Conservation (phyloP, 164 flowering plant species). For the grape (Vitis vinifera) region DNA sequence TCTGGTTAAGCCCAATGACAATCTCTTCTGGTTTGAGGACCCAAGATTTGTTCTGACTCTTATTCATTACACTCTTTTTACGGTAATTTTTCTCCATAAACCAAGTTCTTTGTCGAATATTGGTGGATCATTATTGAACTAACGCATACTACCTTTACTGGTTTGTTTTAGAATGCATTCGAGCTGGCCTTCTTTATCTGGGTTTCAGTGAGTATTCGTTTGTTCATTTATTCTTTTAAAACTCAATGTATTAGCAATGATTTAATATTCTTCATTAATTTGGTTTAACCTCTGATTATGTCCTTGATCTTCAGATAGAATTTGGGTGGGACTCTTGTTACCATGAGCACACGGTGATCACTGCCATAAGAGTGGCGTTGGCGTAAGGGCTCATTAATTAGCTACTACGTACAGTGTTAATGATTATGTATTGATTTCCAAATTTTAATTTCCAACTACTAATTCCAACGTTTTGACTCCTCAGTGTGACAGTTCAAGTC, state of each 20-base stretch:
- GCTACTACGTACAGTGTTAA: not conserved
- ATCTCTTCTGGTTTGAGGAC: constrained; percentile 58
- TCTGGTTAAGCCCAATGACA: constrained; percentile 57
- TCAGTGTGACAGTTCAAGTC: constrained; percentile 22
- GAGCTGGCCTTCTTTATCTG: constrained; percentile 25
- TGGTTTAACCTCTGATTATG: not conserved
- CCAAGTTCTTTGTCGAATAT: not conserved
- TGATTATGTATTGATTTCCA: not conserved
- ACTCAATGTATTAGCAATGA: no score
- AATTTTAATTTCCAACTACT: no score
- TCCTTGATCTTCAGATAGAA: constrained; percentile 3
- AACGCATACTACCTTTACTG: not conserved
- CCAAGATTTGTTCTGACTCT: constrained; percentile 59
- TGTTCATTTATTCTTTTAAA: not conserved
- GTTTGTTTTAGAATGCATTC: constrained; percentile 37
- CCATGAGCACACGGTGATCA: constrained; percentile 1
- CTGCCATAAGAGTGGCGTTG: constrained; percentile 12
- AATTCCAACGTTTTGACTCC: not conserved
- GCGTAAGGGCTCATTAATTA: constrained; percentile 13
- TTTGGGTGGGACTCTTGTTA: constrained; percentile 20
- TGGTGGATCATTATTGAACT: not conserved
- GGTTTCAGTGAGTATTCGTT: constrained; percentile 17
- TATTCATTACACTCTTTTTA: constrained; percentile 55
- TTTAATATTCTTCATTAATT: not conserved
- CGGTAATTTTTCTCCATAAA: constrained; percentile 29